Conservation (phyloP, 768 basidiomycete species). For the Kwoniella sp. region DNA sequence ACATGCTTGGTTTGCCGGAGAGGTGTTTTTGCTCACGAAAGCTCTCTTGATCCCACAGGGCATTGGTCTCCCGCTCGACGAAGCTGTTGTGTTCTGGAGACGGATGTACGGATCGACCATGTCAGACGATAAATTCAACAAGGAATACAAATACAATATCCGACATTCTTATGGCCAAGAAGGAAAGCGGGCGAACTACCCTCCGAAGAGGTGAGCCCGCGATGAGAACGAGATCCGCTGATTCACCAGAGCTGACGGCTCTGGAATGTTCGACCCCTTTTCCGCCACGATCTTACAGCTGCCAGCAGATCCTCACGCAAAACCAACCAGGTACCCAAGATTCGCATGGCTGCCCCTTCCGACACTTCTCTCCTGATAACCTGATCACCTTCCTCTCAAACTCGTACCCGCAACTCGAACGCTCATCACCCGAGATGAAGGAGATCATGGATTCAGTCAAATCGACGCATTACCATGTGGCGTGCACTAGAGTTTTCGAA, state of each 20-base stretch:
- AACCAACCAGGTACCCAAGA: slow-evolving; percentile 70
- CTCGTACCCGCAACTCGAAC: slow-evolving; percentile 60
- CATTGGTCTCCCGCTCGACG: slow-evolving; percentile 88
- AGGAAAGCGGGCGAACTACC: slow-evolving; percentile 90
- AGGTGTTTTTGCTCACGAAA: not conserved
- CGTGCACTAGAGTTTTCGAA: slow-evolving; percentile 96
- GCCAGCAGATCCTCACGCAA: slow-evolving; percentile 77
- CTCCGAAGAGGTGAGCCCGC: slow-evolving; percentile 76
- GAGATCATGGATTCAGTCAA: slow-evolving; percentile 83
- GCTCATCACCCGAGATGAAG: slow-evolving; percentile 68
- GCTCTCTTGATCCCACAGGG: slow-evolving; percentile 62
- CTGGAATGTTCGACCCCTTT: not conserved
- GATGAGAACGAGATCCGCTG: not conserved
- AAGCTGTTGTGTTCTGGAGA: slow-evolving; percentile 90
- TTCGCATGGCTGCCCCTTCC: slow-evolving; percentile 88
- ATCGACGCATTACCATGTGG: slow-evolving; percentile 83
- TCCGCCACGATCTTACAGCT: slow-evolving; percentile 61
- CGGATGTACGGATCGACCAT: slow-evolving; percentile 71
- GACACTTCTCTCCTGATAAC: slow-evolving; percentile 81
- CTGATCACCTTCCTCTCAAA: slow-evolving; percentile 68
- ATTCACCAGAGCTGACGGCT: not conserved
- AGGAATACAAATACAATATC: slow-evolving; percentile 96
- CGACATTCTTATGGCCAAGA: slow-evolving; percentile 92
- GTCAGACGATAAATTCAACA: slow-evolving; percentile 94
- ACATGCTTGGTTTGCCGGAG: not conserved